Base-by-base conservation (phyloP, 768 basidiomycete genomes). In the Kwoniella shandongensis region DNA sequence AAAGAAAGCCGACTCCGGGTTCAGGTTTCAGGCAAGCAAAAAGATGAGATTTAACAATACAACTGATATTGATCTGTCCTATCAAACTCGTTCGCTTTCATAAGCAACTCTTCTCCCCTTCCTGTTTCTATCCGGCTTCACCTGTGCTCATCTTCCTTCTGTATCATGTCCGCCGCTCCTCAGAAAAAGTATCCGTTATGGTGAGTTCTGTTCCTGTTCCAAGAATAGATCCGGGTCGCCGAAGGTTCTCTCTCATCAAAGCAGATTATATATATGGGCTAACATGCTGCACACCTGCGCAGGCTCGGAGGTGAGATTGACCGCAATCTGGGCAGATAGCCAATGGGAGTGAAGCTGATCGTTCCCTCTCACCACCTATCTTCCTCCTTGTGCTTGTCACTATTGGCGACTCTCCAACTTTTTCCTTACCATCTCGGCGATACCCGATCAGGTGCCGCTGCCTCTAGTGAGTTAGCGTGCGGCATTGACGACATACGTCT, bases 391-490 rank as follows among this genome's bases (percentile, higher is more conserved):
- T 29, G 23, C 23, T 25, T n/a, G 1, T 38, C 44, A 8, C 26
- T 25, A 4, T 39, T 35, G 36, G 25, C 23, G 40, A 38, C 13
- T 26, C 18, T 25, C 10, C 1, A 7, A 32, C 25, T 12, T 44
- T 41, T 36, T 36, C 13, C 25, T 22, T 48, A 4, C 15, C 13
- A 51, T 45, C 51, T 61, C 50, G 48, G 51, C 8, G 48, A 35
- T 59, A 15, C 44, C 59, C 58, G 63, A 61, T 38, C 32, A 61
- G 68, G 68, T 44, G 68, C 63, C 22, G 69, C 69, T 18, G 69
- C 69, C 13, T 70, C 69, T 18, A 67, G 69, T 70, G 35, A 41
- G 67, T 66, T 15, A 15, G n/a, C n/a, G n/a, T n/a, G n/a, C n/a
- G n/a, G n/a, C n/a, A n/a, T 22, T n/a, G 10, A 39, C 36, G 3